Evolutionary conservation across 2,329 filamentous ascomycete genomes (phyloP), one percentile per base, ranked within the genome.

Genomic region (Aspergillus sp.): DNA sequence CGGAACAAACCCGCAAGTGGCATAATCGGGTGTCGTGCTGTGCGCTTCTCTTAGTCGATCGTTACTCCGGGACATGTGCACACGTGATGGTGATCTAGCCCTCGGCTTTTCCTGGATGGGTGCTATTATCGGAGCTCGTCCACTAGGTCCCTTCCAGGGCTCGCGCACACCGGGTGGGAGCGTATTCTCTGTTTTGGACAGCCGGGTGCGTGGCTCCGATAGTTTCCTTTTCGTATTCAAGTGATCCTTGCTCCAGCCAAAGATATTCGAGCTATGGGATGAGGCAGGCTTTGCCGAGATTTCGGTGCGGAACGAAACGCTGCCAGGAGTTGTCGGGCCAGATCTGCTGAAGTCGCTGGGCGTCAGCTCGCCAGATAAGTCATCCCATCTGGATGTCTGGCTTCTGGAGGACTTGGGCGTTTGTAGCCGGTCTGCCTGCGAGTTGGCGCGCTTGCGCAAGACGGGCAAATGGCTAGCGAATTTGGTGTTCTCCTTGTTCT

Each of bases 121-220:
- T 48, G 83, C 82, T 36, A 90, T 83, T 58, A 91, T 81, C 38
- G 84, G 80, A 44, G 83, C 82, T 64, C 90, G 85, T 27, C 90
- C 90, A 71, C 87, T 91, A 39, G 87, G 86, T 17, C 90, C 90
- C 68, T 87, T 88, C 90, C 90, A 92, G 59, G 87, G 79, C 56
- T 80, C 77, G 47, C 75, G 75, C 48, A 70, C 60, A 41, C 65
- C 82, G 5, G 87, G 86, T 21, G 82, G 54, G 70, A 58, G 51
- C 7, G 54, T 48, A 36, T 66, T 36, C 42, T 62, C 58, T 30
- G 78, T 25, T 82, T 79, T 56, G 79, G 75, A 62, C 67, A 72
- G 66, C 49, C 68, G 70, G 52, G 66, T 69, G 64, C 72, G 70
- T 39, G 65, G 70, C 63, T 73, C 72, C 36, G 69, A 68, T 50